Base-by-base conservation (phyloP, 2,329 filamentous ascomycete species). In the Aspergillus caelatus region DNA sequence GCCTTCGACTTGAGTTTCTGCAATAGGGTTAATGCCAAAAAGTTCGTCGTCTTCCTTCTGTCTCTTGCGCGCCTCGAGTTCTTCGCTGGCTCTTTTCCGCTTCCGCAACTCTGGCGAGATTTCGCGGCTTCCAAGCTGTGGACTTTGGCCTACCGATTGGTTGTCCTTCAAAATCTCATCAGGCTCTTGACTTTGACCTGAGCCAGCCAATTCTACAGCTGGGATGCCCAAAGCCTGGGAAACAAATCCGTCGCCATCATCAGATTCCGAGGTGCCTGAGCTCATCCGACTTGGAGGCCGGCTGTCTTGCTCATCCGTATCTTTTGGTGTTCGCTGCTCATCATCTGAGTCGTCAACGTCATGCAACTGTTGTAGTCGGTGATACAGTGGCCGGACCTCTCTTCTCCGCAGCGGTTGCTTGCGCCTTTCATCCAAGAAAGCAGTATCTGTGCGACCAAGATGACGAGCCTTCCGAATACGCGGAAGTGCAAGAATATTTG, bases 331-430 rank as follows among this genome's bases (percentile, higher is more conserved):
- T 57, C 84, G 80, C 54, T 86, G 86, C 67, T 97, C 93, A 68
- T 96, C 94, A 67, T 97, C 94, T 0, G 93, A 96, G 75, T 97
- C 92, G n/a, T 85, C 85, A 43, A 91, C 91, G 48, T 92, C 90
- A 66, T 91, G 91, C 73, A 91, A 86, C 67, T 89, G 86, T 67
- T 91, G 86, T 65, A 95, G 83, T 39, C 89, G 87, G 78, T 96
- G 91, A 75, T 97, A 93, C 21, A 98, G 84, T 8, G 92, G 91
- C 59, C 93, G 88, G 75, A 93, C 88, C 28, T 88, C 86, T 65
- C 88, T 89, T 74, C 74, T 84, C 74, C 78, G 86, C 45, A 83
- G 78, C 50, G 82, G 81, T 61, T 81, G 80, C 67, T 85, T 86
- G 61, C 86, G 83, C 62, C 88, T 75, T 85, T 91, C 92, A 71